phyloP scores from a whole-genome alignment of 2,329 filamentous ascomycete genomes.

The Verticillium tricorpus region DNA sequence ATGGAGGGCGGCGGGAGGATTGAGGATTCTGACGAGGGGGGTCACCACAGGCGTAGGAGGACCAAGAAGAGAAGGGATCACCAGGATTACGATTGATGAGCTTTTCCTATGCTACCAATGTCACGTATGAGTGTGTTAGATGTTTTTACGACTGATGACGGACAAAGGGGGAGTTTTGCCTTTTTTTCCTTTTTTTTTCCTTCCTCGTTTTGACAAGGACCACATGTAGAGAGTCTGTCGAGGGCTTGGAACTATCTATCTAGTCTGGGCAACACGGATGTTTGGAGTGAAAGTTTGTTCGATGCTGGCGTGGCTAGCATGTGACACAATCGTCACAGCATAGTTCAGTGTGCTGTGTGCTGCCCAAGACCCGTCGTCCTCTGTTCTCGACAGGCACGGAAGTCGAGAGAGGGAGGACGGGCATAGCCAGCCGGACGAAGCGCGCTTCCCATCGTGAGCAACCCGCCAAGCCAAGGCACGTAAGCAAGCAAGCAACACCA shows the following conservation, averaged over 20 bases:
- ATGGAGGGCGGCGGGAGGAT: not conserved
- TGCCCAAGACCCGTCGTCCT: too few relatives aligned
- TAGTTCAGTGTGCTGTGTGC: too few relatives aligned
- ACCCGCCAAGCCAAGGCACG: too few relatives aligned
- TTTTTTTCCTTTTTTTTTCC: slow-evolving; percentile 6
- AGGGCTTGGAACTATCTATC: not conserved
- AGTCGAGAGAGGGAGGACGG: too few relatives aligned
- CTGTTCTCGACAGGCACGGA: too few relatives aligned
- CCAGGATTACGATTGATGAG: slow-evolving; percentile 9
- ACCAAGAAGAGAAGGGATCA: slow-evolving; percentile 14
- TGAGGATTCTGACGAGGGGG: slow-evolving; percentile 11
- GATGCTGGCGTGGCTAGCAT: too few relatives aligned
- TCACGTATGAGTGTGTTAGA: not conserved
- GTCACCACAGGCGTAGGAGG: slow-evolving; percentile 9
- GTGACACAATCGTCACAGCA: too few relatives aligned
- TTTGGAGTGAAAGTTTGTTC: not conserved
- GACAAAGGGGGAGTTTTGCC: not conserved
- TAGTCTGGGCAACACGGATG: not conserved
- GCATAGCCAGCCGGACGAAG: too few relatives aligned
- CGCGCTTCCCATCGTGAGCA: too few relatives aligned
- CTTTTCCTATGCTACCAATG: not conserved
- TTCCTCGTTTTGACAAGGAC: not conserved
- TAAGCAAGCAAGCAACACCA: too few relatives aligned
- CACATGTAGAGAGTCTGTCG: not conserved
- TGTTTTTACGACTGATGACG: not conserved